Percentiles rank a stretch among this genome's conserved stretches.
These are phyloP conservation scores for Xylariaceae sp. DNA, from an alignment of 2,329 filamentous ascomycete genomes.

Conservation along the genomic window DNA sequence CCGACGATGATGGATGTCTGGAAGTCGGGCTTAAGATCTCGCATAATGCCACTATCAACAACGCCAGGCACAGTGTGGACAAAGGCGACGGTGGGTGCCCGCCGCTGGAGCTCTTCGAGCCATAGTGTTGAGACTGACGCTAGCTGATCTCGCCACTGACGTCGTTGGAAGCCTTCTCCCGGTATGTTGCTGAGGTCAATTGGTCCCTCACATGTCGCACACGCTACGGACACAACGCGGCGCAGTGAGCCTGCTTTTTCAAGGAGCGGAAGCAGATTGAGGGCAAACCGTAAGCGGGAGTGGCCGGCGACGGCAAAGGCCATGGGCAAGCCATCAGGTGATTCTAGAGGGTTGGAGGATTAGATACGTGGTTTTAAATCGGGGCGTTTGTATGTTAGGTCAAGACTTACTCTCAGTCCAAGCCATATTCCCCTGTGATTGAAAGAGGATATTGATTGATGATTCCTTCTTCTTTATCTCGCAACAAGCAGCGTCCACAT, in stretches of 20 bases:
- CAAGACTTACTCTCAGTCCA: slow-evolving; percentile 4
- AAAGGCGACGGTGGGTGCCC: slow-evolving; percentile 18
- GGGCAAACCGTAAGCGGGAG: slow-evolving; percentile 5
- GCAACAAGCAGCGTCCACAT: slow-evolving; percentile 46
- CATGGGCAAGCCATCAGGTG: slow-evolving; percentile 5
- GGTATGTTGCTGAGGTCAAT: slow-evolving; percentile 11
- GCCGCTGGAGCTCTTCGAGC: slow-evolving; percentile 11
- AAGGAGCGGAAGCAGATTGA: slow-evolving; percentile 6
- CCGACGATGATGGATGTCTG: slow-evolving; percentile 1
- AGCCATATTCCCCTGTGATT: slow-evolving; percentile 11
- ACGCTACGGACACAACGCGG: slow-evolving; percentile 11
- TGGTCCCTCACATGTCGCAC: slow-evolving; percentile 9
- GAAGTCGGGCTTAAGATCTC: slow-evolving; percentile 5
- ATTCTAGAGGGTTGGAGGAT: neutral
- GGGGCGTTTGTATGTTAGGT: neutral
- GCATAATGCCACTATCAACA: slow-evolving; percentile 20
- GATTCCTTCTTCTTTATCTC: slow-evolving; percentile 48
- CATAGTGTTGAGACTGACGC: slow-evolving; percentile 13
- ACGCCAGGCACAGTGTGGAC: slow-evolving; percentile 15
- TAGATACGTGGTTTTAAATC: neutral
- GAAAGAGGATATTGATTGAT: slow-evolving; percentile 51
- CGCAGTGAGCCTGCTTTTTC: slow-evolving; percentile 4
- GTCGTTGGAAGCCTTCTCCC: slow-evolving; percentile 6
- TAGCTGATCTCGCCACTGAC: slow-evolving; percentile 11
- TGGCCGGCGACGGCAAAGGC: neutral